Percentiles rank a stretch among this genome's conserved stretches.
Conservation (phyloP, 306 rosid species). For the Trifolium fragiferum region DNA sequence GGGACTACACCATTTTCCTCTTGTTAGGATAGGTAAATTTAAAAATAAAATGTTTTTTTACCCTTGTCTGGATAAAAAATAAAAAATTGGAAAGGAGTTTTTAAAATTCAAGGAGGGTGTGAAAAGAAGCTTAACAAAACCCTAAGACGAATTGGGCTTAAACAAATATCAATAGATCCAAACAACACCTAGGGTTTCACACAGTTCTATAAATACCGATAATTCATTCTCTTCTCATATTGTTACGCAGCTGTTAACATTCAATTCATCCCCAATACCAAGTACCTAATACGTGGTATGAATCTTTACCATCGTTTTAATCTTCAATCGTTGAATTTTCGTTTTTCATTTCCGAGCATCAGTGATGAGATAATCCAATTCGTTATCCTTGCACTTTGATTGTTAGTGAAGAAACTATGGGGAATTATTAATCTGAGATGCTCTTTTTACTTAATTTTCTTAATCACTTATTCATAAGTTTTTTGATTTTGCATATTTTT, state of each 20-base stretch:
- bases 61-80: no score
- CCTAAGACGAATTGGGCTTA: no score
- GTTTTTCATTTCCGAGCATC: constrained; percentile 36
- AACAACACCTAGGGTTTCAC: constrained; percentile 20
- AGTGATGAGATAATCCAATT: constrained; percentile 45
- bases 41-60: no score
- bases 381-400: constrained; percentile 85
- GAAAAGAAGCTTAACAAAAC: no score
- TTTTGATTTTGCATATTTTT: neutral
- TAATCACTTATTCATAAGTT: neutral
- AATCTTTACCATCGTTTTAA: neutral
- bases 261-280: neutral
- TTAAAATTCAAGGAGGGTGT: no score
- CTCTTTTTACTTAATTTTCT: constrained; percentile 18
- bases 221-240: neutral
- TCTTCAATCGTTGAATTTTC: neutral
- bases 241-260: no score
- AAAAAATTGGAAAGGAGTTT: no score
- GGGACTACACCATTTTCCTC: no score
- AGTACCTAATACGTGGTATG: neutral
- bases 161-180: neutral
- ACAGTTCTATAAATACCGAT: constrained; percentile 19
- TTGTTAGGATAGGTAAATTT: no score
- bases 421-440: constrained; percentile 72
- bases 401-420: constrained; percentile 69